Evolutionary conservation across 2,329 filamentous ascomycete species (phyloP), one percentile per base, ranked within the genome.

Genomic region (Acarospora socialis): DNA sequence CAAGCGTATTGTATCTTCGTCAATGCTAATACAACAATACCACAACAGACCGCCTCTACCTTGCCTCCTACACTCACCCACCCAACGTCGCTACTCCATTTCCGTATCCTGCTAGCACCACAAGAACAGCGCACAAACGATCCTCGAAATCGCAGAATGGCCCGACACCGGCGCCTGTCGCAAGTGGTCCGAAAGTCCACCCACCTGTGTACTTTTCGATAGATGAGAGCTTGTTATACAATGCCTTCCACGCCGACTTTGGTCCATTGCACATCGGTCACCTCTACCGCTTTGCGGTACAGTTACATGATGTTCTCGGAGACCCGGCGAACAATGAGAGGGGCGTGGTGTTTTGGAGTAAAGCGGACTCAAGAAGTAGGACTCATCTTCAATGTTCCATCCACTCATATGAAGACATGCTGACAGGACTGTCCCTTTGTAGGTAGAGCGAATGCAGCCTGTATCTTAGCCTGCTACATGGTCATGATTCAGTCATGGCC

Each of bases 191-290:
- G 32, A 72, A 69, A 43, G 61, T 55, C 26, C 55, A 60, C 30
- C 60, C 76, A 34, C 90, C 90, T 1, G 86, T 81, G 53, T 98
- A 95, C 62, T 98, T 98, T 59, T 87, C 83, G 30, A 77, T 95
- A 44, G 90, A 98, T 53, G 82, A 92, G 52, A 78, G 68, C 23
- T 74, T 98, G 26, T 69, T 93, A 28, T 98, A 98, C 68, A 98
- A 98, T 56, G 86, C 87, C 19, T 98, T 98, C 59, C 86, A 95
- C 60, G 86, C 92, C 49, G 90, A 98, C 60, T 98, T 98, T 56
- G 90, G 90, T 48, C 90, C 90, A 49, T 66, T 98, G 37, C 90
- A 98, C 63, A 92, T 98, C 45, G 90, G 90, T 16, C 90, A 98
- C 55, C 65, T 98, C 23, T 98, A 95, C 65, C 74, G 90, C 41